Evolutionary conservation across 306 rosid species (phyloP).

Genomic region (Trifolium dubium): DNA sequence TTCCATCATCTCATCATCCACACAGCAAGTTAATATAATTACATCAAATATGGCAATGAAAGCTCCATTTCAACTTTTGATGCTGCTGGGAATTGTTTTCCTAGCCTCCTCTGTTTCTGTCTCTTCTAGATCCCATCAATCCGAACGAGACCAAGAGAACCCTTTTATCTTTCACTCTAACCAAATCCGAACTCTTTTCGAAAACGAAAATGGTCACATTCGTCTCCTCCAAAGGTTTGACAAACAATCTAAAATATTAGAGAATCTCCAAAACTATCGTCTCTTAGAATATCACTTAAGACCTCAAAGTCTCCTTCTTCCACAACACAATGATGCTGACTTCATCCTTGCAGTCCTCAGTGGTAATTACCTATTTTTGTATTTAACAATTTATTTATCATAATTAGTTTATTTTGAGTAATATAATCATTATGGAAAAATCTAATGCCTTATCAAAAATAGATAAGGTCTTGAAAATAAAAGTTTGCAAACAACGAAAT

Average conservation of each 20-base stretch:
- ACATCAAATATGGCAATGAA: background rate
- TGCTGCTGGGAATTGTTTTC: background rate
- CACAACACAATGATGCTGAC: slow-evolving; percentile 42
- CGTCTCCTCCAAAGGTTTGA: slow-evolving; percentile 33
- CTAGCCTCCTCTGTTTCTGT: background rate
- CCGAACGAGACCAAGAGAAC: background rate
- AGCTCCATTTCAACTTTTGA: background rate
- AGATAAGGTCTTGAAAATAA: too few relatives aligned
- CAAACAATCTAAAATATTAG: background rate
- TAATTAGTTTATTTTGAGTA: too few relatives aligned
- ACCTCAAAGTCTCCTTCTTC: slow-evolving; percentile 35
- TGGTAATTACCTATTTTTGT: background rate
- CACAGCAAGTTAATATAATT: background rate
- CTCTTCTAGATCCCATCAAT: background rate
- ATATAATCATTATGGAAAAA: too few relatives aligned
- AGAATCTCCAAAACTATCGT: slow-evolving; percentile 23
- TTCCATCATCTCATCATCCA: background rate
- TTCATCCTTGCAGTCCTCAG: slow-evolving; percentile 18
- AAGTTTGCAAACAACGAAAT: too few relatives aligned
- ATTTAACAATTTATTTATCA: too few relatives aligned
- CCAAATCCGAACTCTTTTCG: background rate
- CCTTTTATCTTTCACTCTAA: slow-evolving; percentile 31
- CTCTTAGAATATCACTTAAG: background rate
- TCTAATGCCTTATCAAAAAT: too few relatives aligned
- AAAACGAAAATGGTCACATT: slow-evolving; percentile 32